phyloP scores from a whole-genome alignment of 768 basidiomycete species.

The Hypsizygus marmoreus region DNA sequence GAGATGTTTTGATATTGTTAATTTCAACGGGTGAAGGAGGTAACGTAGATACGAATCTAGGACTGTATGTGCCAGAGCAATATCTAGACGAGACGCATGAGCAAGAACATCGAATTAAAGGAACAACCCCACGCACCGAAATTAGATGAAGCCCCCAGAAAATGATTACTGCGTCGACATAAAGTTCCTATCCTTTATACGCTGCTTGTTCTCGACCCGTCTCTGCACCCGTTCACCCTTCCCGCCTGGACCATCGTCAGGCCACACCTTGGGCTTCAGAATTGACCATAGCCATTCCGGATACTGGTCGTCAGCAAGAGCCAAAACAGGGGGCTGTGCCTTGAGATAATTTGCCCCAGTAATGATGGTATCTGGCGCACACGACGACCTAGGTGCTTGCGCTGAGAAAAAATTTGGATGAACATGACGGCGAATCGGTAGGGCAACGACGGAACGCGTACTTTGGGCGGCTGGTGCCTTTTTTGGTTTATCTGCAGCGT shows the following conservation, averaged over 20 bases:
- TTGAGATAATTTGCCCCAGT: conserved; percentile 84
- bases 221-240: conserved; percentile 58
- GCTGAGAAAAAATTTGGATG: conserved; percentile 7
- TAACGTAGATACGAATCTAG: too few relatives aligned
- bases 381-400: conserved; percentile 55
- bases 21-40: too few relatives aligned
- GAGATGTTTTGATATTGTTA: too few relatives aligned
- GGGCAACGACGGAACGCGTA: conserved; percentile 3
- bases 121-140: conserved; percentile 5
- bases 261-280: conserved; percentile 57
- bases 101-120: background rate
- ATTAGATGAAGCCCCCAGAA: conserved; percentile 4
- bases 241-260: conserved; percentile 77
- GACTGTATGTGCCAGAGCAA: too few relatives aligned
- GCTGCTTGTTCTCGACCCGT: conserved; percentile 62
- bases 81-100: background rate
- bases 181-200: conserved; percentile 82
- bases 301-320: conserved; percentile 80
- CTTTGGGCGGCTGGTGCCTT: conserved; percentile 10
- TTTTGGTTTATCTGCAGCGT: conserved; percentile 8
- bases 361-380: conserved; percentile 72
- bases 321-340: conserved; percentile 74
- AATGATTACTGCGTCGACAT: conserved; percentile 72
- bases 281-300: conserved; percentile 89
- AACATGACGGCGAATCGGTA: background rate